A percentile compares a stretch with the other conserved stretches of the same genome.
phyloP scores from a whole-genome alignment of 352 stramenopile genomes.

The Hyaloperonospora brassicae region DNA sequence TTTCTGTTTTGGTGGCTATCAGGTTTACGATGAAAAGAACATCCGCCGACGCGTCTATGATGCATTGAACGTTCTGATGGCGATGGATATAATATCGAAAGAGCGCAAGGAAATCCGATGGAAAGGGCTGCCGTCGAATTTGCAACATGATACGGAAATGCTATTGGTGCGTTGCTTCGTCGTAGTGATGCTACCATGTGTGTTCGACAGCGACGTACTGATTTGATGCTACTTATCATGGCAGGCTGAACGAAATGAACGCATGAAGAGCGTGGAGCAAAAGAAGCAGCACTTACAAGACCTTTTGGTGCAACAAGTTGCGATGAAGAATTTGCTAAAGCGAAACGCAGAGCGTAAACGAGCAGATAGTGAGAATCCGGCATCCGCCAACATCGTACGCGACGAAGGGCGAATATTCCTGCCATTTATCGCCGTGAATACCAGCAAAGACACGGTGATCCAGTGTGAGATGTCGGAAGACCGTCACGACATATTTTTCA shows the following conservation, averaged over 20 bases:
- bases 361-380: conserved; percentile 29
- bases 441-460: conserved; percentile 89
- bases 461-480: conserved; percentile 96
- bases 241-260: conserved; percentile 65
- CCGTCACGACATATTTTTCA: conserved; percentile 93
- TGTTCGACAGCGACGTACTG: neutral
- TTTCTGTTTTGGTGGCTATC: conserved; percentile 3
- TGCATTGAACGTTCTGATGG: conserved; percentile 96
- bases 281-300: conserved; percentile 90
- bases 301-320: conserved; percentile 90
- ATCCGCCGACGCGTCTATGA: conserved; percentile 95
- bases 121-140: conserved; percentile 72
- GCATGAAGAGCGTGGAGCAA: conserved; percentile 73
- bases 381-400: conserved; percentile 20
- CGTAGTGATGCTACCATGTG: neutral
- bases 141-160: conserved; percentile 83
- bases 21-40: conserved; percentile 93
- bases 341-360: conserved; percentile 76
- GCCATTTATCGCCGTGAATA: conserved; percentile 97
- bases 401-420: conserved; percentile 88
- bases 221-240: conserved; percentile 1
- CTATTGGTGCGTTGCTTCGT: conserved; percentile 44
- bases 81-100: conserved; percentile 97
- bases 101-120: conserved; percentile 91
- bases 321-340: conserved; percentile 90